Base-by-base conservation (phyloP, 164 flowering plant genomes). In the Annona cherimola region DNA sequence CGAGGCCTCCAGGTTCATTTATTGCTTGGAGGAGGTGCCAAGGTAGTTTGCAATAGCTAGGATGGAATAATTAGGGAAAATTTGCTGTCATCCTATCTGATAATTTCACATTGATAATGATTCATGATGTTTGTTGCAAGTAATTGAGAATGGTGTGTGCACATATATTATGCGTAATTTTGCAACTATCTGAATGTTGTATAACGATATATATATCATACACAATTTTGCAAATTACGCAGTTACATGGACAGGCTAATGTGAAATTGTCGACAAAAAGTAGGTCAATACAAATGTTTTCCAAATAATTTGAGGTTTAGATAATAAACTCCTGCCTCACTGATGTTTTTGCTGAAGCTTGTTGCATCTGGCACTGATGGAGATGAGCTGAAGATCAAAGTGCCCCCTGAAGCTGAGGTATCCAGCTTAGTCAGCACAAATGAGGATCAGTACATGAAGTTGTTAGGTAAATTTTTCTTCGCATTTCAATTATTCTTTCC, bases 351-450 rank as follows among this genome's bases (percentile, higher is more conserved):
- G 61, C 76, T 62, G 70, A n/a, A 94, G 99, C 64, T 92, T 84
- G 93, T 88, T 71, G 83, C 88, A 59, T 86, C 86, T 84, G 96
- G 97, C 68, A 81, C 70, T 73, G 99, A 94, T 88, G 99, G 99
- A 75, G 94, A 91, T 45, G 80, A 67, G 74, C 39, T 94, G 72
- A 82, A 89, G 78, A 76, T 94, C 67, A 69, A 11, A 42, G 75
- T 89, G 87, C 99, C 97, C 70, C 81, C 96, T 14, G 88, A 85
- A 76, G 3, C 72, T 19, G 92, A 92, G 75, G 78, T 89, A 18
- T 73, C 85, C 42, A 64, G 79, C 60, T 75, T 94, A 62, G 78
- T 85, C 74, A 66, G 79, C 4, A 69, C 70, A 12, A 80, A 85
- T 72, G 81, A 86, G 80, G 69, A 84, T 76, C 75, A 89, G 69